A percentile compares a stretch with the other conserved stretches of the same genome.
Evolutionary conservation across 106 monocot genomes (phyloP).

Genomic region (Dendrobium catenatum): DNA sequence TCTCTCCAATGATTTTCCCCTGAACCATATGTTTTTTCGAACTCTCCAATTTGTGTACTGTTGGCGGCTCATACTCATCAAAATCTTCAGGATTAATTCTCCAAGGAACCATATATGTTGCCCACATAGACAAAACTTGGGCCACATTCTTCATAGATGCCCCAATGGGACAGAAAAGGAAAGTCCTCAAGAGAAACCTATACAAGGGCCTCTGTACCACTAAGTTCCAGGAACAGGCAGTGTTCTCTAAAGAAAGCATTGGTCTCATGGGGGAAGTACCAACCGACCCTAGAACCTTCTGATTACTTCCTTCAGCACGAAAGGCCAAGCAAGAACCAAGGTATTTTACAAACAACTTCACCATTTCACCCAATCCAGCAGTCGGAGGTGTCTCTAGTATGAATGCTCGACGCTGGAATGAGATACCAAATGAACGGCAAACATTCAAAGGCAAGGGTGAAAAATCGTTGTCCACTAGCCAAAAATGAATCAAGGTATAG

Average conservation of each 20-base stretch:
- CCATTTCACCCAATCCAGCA: conserved; percentile 51
- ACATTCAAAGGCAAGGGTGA: conserved; percentile 53
- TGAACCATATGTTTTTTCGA: conserved; percentile 9
- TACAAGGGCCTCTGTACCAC: conserved; percentile 79
- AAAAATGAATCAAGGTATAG: conserved; percentile 67
- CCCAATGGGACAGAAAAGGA: conserved; percentile 77
- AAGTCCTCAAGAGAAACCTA: conserved; percentile 74
- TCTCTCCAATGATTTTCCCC: conserved; percentile 14
- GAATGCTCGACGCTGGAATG: conserved; percentile 25
- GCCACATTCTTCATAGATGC: conserved; percentile 59
- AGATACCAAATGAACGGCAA: conserved; percentile 35
- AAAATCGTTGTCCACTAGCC: conserved; percentile 92
- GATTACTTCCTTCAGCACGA: conserved; percentile 11
- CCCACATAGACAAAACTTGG: conserved; percentile 75
- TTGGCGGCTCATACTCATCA: conserved; percentile 37
- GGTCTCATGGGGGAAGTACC: conserved; percentile 8
- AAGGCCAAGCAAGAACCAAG: conserved; percentile 31
- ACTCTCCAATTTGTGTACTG: conserved; percentile 7
- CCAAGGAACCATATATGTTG: conserved; percentile 72
- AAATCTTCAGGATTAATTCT: conserved; percentile 39
- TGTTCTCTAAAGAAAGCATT: conserved; percentile 15
- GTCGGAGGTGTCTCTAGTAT: conserved; percentile 56
- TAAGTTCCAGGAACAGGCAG: conserved; percentile 48
- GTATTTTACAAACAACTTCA: conserved; percentile 68
- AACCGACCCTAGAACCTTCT: conserved; percentile 1